Percentiles rank a stretch among this genome's conserved stretches.
These are phyloP conservation scores for Didymella lethalis DNA, from an alignment of 2,329 filamentous ascomycete species.

Conservation along the genomic window DNA sequence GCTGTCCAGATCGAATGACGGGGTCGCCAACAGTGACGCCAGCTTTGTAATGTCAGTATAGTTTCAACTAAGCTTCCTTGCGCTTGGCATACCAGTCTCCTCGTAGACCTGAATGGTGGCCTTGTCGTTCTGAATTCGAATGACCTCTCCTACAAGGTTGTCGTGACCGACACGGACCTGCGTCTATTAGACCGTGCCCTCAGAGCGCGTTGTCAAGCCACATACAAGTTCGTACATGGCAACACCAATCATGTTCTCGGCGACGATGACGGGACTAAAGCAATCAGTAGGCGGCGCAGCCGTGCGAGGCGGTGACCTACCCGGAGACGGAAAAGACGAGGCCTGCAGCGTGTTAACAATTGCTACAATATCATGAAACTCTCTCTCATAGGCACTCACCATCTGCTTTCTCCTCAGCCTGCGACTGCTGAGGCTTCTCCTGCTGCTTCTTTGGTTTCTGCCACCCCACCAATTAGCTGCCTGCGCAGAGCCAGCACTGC, in stretches of 20 bases:
- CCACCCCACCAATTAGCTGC: constrained; percentile 39
- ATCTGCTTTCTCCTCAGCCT: constrained; percentile 56
- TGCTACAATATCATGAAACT: not conserved
- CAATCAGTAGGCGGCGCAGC: constrained; percentile 37
- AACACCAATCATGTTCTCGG: constrained; percentile 98
- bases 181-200: constrained; percentile 20
- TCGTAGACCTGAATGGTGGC: constrained; percentile 99
- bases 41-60: constrained; percentile 63
- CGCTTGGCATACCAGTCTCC: constrained; percentile 77
- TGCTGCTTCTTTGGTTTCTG: constrained; percentile 48
- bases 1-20: constrained; percentile 89
- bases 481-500: constrained; percentile 12
- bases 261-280: constrained; percentile 83
- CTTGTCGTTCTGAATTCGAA: constrained; percentile 94
- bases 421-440: constrained; percentile 47
- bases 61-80: not conserved
- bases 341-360: constrained; percentile 51
- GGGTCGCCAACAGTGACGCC: constrained; percentile 96
- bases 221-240: constrained; percentile 98
- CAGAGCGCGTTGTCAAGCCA: constrained; percentile 21
- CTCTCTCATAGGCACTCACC: constrained; percentile 3
- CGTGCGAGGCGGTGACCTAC: constrained; percentile 50
- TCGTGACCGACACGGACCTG: constrained; percentile 93
- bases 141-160: constrained; percentile 93
- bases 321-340: constrained; percentile 75